phyloP scores from a whole-genome alignment of 768 basidiomycete species.

The Boletus speciosus region DNA sequence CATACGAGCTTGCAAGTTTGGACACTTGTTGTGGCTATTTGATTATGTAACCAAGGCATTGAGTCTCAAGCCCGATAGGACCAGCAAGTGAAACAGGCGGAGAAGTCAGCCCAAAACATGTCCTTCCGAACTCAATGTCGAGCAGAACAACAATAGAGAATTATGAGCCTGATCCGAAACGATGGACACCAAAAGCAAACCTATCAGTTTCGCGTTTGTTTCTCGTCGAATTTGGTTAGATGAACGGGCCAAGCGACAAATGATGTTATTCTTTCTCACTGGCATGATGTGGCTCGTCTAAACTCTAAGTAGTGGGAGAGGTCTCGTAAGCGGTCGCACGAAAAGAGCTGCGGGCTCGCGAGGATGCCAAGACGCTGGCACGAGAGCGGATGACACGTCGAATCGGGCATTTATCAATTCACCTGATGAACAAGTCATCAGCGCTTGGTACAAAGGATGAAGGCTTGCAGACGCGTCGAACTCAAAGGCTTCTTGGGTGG shows the following conservation, averaged over 20 bases:
- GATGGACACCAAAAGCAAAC: background rate
- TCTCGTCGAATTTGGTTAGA: slow-evolving; percentile 21
- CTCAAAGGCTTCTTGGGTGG: background rate
- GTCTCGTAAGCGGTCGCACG: slow-evolving; percentile 17
- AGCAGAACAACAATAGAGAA: background rate
- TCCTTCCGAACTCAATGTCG: background rate
- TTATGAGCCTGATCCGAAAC: background rate
- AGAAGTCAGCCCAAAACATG: background rate
- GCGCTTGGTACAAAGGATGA: background rate
- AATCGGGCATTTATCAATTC: background rate
- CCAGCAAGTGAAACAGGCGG: background rate
- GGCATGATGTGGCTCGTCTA: slow-evolving; percentile 17
- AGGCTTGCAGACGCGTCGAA: background rate
- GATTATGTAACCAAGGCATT: background rate
- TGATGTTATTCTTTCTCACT: slow-evolving; percentile 15
- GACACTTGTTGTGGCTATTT: background rate
- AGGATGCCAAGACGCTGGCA: background rate
- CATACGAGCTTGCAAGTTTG: background rate
- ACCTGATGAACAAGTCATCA: background rate
- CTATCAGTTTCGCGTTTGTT: background rate
- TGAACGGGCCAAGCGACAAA: background rate
- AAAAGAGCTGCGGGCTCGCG: background rate
- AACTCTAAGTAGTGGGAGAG: slow-evolving; percentile 16
- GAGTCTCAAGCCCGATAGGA: background rate
- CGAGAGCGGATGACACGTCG: background rate